Conservation (phyloP, 2,329 filamentous ascomycete species). For the Arthrobotrys entomopaga region DNA sequence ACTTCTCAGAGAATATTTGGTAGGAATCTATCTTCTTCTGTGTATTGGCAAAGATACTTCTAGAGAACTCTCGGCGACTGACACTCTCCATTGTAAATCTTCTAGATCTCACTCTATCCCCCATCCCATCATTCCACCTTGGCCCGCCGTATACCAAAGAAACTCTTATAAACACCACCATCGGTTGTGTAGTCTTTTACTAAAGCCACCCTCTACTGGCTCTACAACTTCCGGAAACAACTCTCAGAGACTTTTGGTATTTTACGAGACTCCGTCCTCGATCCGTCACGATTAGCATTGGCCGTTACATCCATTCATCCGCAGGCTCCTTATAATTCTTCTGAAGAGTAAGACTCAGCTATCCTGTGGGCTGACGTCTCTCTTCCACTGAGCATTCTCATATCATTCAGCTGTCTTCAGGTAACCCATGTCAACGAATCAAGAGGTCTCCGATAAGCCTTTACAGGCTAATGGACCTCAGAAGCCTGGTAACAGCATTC, state of each 20-base stretch:
- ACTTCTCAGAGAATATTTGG: too few relatives aligned
- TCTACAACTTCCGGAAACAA: conserved; percentile 10
- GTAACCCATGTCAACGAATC: conserved; percentile 27
- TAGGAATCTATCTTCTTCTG: too few relatives aligned
- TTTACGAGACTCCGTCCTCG: too few relatives aligned
- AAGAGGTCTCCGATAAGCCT: conserved; percentile 20
- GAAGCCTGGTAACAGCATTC: conserved; percentile 1
- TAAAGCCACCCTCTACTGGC: neutral
- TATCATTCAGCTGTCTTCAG: neutral
- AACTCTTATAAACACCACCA: neutral
- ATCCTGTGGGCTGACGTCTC: conserved; percentile 31
- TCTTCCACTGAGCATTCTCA: neutral
- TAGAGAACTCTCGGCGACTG: too few relatives aligned
- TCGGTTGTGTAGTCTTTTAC: neutral
- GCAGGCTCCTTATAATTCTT: neutral
- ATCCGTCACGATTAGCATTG: too few relatives aligned
- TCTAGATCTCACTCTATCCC: neutral
- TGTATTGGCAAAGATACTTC: too few relatives aligned
- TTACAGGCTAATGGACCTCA: conserved; percentile 15
- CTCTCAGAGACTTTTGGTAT: neutral
- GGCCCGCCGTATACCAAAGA: neutral
- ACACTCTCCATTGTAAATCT: too few relatives aligned
- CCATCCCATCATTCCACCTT: neutral
- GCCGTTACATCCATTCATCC: too few relatives aligned
- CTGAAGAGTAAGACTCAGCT: conserved; percentile 31